Evolutionary conservation across 176 grass and related monocot genomes (phyloP).

Genomic region (Puccinellia tenuiflora): DNA sequence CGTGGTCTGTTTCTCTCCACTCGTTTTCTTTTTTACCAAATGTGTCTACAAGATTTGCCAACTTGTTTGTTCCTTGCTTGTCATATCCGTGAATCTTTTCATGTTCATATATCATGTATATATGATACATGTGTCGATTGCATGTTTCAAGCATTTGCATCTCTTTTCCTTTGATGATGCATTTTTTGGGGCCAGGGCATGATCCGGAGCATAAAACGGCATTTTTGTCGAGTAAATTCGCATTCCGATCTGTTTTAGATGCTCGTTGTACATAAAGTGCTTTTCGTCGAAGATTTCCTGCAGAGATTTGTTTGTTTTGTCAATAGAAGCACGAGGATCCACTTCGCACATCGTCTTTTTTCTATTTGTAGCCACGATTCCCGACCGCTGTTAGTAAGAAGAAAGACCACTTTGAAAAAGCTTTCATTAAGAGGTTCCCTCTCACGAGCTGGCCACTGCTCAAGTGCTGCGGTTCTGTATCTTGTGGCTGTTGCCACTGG

Average conservation of each 20-base stretch:
- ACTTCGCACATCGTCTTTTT: background rate
- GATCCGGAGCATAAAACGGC: slow-evolving; percentile 3
- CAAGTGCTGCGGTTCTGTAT: slow-evolving; percentile 9
- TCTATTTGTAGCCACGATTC: slow-evolving; percentile 13
- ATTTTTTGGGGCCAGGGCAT: background rate
- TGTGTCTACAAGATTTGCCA: background rate
- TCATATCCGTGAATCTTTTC: background rate
- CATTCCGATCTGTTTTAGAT: slow-evolving; percentile 9
- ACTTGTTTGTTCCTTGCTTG: background rate
- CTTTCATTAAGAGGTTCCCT: background rate
- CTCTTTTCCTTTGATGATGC: background rate
- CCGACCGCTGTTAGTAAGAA: slow-evolving; percentile 19
- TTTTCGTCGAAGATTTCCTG: background rate
- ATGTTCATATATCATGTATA: no score
- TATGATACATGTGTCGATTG: background rate
- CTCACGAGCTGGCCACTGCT: background rate
- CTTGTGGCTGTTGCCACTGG: slow-evolving; percentile 19
- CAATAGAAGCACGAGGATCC: background rate
- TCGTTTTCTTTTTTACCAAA: background rate
- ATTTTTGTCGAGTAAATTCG: slow-evolving; percentile 22
- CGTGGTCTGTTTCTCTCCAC: background rate
- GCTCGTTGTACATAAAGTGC: background rate
- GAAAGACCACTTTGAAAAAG: slow-evolving; percentile 1
- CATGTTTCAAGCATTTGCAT: background rate
- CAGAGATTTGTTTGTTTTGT: slow-evolving; percentile 13